Percentiles rank a stretch among this genome's conserved stretches.
Evolutionary conservation across 495 filamentous ascomycete genomes (phyloP).

Genomic region (Pyrenopolyporus hunteri): DNA sequence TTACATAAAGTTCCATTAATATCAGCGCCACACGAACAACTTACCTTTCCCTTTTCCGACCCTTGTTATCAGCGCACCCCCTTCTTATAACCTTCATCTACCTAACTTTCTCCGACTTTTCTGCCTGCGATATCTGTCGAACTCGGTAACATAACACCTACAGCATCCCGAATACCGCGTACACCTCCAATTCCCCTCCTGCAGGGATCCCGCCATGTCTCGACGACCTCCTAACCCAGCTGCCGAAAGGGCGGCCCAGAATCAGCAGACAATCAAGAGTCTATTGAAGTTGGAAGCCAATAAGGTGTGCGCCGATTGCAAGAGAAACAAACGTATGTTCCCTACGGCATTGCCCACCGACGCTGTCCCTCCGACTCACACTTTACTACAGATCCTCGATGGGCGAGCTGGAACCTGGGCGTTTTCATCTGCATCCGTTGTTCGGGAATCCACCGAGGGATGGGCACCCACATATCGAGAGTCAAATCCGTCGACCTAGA

Average conservation of each 20-base stretch:
- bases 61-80: conserved; percentile 7
- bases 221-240: conserved; percentile 77
- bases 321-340: conserved; percentile 90
- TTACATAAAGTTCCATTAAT: conserved; percentile 16
- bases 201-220: conserved; percentile 67
- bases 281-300: conserved; percentile 91
- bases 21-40: conserved; percentile 15
- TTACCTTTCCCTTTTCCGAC: conserved; percentile 10
- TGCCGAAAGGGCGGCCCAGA: conserved; percentile 84
- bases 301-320: conserved; percentile 97
- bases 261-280: conserved; percentile 87
- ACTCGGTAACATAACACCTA: not conserved
- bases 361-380: not conserved
- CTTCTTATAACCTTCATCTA: conserved; percentile 10
- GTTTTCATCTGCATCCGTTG: conserved; percentile 98
- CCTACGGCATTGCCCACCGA: not conserved
- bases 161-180: not conserved
- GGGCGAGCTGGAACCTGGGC: conserved; percentile 97
- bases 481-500: conserved; percentile 98
- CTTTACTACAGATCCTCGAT: conserved; percentile 77
- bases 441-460: conserved; percentile 96
- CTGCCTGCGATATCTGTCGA: not conserved
- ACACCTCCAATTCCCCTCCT: not conserved
- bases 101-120: conserved; percentile 2
- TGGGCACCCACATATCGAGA: conserved; percentile 97